phyloP scores from a whole-genome alignment of 1,139 yeast species.

The Blastobotrys malaysiensis region DNA sequence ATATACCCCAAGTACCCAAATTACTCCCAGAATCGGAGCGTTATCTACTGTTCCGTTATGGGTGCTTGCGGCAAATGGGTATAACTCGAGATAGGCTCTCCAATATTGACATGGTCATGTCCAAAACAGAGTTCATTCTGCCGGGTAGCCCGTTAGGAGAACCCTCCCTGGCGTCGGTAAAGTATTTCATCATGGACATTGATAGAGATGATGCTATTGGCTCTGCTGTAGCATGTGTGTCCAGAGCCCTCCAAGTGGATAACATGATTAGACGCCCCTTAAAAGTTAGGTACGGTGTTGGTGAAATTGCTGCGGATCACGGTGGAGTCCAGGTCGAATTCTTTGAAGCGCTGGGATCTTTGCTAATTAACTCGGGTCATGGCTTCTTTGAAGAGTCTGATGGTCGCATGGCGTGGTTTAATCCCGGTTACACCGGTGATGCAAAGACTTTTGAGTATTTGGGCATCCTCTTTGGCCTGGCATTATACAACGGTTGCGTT shows the following conservation, averaged over 20 bases:
- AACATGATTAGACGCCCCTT: constrained; percentile 23
- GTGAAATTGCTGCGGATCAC: constrained; percentile 26
- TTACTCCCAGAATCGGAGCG: not conserved
- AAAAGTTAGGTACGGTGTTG: constrained; percentile 21
- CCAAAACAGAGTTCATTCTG: constrained; percentile 4
- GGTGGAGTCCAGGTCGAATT: constrained; percentile 32
- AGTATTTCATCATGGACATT: constrained; percentile 16
- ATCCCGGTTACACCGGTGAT: constrained; percentile 18
- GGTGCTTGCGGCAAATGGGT: constrained; percentile 15
- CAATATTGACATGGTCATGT: constrained; percentile 5
- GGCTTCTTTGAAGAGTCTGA: constrained; percentile 20
- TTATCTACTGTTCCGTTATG: constrained; percentile 10
- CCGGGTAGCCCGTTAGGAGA: constrained; percentile 3
- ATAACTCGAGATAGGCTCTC: constrained; percentile 4
- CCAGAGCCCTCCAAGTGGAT: constrained; percentile 14
- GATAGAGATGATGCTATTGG: constrained; percentile 15
- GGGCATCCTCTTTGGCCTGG: constrained; percentile 28
- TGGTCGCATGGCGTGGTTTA: constrained; percentile 23
- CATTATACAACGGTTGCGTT: constrained; percentile 28
- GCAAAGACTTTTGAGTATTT: constrained; percentile 15
- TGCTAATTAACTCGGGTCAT: constrained; percentile 14
- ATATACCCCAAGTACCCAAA: not conserved
- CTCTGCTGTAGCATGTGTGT: constrained; percentile 15
- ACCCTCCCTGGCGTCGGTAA: constrained; percentile 8
- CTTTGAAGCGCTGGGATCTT: constrained; percentile 23